Base-by-base conservation (phyloP, 2,329 filamentous ascomycete genomes). In the Rugonectria rugulosa region DNA sequence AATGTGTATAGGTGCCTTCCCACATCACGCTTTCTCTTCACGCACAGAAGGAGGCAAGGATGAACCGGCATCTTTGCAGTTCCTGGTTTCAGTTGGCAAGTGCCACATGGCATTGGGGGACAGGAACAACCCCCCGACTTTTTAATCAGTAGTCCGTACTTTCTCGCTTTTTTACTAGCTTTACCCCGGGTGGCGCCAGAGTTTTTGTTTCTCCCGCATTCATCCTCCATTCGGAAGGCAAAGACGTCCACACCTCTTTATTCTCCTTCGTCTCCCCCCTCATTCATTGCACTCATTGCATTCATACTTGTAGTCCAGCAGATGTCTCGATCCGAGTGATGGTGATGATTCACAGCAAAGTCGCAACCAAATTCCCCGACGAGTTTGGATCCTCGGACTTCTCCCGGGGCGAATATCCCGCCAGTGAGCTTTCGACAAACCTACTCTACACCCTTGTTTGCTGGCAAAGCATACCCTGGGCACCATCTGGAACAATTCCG, bases 91-190 rank as follows among this genome's bases (percentile, higher is more conserved):
- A 48, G 36, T 40, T 24, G 34, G 47, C 15, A 41, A 34, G 15
- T 36, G 47, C 47, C 47, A 50, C 47, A 50, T 50, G 47, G 47
- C 47, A 36, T 43, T 21, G 9, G 40, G 31, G 37, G 24, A n/a
- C n/a, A 26, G 46, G 34, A 29, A 41, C 46, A 17, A 5, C 32
- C 31, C 32, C 32, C 4, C 8, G 32, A 36, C 15, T 15, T 36
- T n/a, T n/a, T n/a, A n/a, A n/a, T n/a, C n/a, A n/a, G n/a, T n/a
- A n/a, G n/a, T n/a, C n/a, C n/a, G n/a, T n/a, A n/a, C n/a, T n/a
- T n/a, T n/a, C n/a, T n/a, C n/a, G n/a, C n/a, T n/a, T n/a, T n/a
- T n/a, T n/a, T n/a, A n/a, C n/a, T n/a, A n/a, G n/a, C 10, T 32
- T 14, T 32, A 32, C 29, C 29, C 29, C 29, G 10, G 29, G 12